These are phyloP conservation scores for Zygoascus sp. DNA, from an alignment of 1,139 yeast genomes.

Conservation along the genomic window DNA sequence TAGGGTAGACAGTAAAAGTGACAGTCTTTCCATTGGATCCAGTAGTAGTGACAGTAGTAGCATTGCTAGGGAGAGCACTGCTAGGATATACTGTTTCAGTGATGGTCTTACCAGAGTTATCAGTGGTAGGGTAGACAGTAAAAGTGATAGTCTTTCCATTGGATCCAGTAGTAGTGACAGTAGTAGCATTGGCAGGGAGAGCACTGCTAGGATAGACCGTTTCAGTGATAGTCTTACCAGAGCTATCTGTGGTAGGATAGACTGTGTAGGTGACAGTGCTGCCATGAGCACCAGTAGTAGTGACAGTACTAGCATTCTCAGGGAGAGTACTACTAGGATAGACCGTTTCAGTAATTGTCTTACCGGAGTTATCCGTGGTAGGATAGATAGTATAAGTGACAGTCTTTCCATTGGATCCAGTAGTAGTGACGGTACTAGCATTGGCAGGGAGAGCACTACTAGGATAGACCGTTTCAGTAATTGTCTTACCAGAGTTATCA, in stretches of 20 bases:
- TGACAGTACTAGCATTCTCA: constrained; percentile 15
- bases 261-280: constrained; percentile 21
- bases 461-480: constrained; percentile 3
- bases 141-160: constrained; percentile 15
- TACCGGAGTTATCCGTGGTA: background rate
- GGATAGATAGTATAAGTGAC: background rate
- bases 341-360: background rate
- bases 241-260: constrained; percentile 16
- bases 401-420: background rate
- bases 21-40: background rate
- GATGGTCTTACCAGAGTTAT: constrained; percentile 13
- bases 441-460: background rate
- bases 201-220: constrained; percentile 11
- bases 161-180: constrained; percentile 16
- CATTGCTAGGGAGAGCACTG: background rate
- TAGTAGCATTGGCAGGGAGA: constrained; percentile 2
- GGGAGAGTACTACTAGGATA: constrained; percentile 15
- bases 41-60: constrained; percentile 2
- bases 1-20: background rate
- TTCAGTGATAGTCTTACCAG: background rate
- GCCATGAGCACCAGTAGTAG: constrained; percentile 19
- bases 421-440: constrained; percentile 1
- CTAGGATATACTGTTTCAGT: constrained; percentile 11
- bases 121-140: constrained; percentile 9
- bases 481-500: constrained; percentile 6